Conservation (phyloP, 345 rosid genomes). For the Citrus glauca region DNA sequence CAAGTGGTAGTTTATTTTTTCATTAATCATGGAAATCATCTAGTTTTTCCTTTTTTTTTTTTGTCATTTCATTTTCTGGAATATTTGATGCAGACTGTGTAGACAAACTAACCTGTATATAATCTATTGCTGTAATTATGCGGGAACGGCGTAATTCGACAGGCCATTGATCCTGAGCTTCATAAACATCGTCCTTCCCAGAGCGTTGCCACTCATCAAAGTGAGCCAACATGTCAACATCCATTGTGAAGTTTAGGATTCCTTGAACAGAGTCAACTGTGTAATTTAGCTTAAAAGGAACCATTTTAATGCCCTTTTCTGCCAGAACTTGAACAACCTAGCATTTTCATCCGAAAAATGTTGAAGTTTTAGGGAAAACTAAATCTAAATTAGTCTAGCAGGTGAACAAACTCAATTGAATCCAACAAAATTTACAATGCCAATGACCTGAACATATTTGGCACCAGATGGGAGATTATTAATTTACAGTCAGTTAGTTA, state of each 20-base stretch:
- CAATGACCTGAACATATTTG: background rate
- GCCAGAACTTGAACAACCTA: conserved; percentile 73
- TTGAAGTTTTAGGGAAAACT: background rate
- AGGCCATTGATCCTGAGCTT: conserved; percentile 96
- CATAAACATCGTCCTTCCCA: conserved; percentile 58
- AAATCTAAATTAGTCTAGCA: background rate
- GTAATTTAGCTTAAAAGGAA: conserved; percentile 73
- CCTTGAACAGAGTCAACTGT: conserved; percentile 81
- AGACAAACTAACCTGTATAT: conserved; percentile 48
- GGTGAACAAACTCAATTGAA: background rate
- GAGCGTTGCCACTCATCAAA: conserved; percentile 88
- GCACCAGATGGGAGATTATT: background rate
- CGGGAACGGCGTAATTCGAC: conserved; percentile 68
- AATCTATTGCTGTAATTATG: conserved; percentile 68
- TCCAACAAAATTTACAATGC: background rate
- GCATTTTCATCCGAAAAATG: conserved; percentile 8
- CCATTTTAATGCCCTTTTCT: conserved; percentile 71
- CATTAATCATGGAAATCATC: background rate
- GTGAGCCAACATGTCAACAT: conserved; percentile 77
- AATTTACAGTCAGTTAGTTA: background rate
- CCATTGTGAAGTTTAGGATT: conserved; percentile 78
- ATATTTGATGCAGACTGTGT: background rate
- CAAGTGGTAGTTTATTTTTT: background rate
- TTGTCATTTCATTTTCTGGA: background rate
- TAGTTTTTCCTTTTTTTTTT: background rate